A percentile compares a stretch with the other conserved stretches of the same genome.
Evolutionary conservation across 2,329 filamentous ascomycete genomes (phyloP).

Genomic region (Monilinia aucupariae): DNA sequence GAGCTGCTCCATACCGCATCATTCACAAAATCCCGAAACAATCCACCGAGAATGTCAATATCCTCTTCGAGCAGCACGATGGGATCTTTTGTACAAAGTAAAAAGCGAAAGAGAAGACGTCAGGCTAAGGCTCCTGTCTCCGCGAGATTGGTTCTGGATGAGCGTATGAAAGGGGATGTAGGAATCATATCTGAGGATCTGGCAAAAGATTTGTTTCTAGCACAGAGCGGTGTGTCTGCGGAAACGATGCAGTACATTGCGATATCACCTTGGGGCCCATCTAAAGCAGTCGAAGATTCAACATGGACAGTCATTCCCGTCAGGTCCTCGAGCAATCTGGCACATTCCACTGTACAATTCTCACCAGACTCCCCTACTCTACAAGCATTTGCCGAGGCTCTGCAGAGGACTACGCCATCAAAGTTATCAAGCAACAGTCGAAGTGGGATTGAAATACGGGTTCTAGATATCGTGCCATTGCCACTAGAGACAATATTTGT

Average conservation of each 20-base stretch:
- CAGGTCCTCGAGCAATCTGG: slow-evolving; percentile 54
- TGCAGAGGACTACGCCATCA: slow-evolving; percentile 70
- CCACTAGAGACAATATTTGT: slow-evolving; percentile 82
- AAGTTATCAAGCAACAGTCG: slow-evolving; percentile 68
- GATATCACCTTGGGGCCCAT: slow-evolving; percentile 67
- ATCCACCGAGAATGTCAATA: slow-evolving; percentile 8
- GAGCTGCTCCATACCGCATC: not conserved
- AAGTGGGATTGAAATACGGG: slow-evolving; percentile 74
- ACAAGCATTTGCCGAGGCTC: slow-evolving; percentile 69
- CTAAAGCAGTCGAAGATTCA: slow-evolving; percentile 50
- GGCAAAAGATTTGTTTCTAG: slow-evolving; percentile 71
- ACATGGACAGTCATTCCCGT: slow-evolving; percentile 85
- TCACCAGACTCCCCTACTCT: slow-evolving; percentile 66
- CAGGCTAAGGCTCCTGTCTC: slow-evolving; percentile 70
- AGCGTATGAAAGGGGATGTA: slow-evolving; percentile 76
- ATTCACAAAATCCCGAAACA: not conserved
- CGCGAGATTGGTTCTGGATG: slow-evolving; percentile 77
- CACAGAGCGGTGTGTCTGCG: slow-evolving; percentile 43
- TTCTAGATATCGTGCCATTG: slow-evolving; percentile 75
- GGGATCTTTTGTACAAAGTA: slow-evolving; percentile 7
- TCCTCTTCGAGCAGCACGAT: not conserved
- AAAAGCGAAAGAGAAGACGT: slow-evolving; percentile 47
- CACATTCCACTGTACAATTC: slow-evolving; percentile 74
- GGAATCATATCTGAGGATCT: slow-evolving; percentile 84
- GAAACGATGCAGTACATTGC: slow-evolving; percentile 56